Base-by-base conservation (phyloP, 257 asterid species). In the Jacaranda mimosifolia region DNA sequence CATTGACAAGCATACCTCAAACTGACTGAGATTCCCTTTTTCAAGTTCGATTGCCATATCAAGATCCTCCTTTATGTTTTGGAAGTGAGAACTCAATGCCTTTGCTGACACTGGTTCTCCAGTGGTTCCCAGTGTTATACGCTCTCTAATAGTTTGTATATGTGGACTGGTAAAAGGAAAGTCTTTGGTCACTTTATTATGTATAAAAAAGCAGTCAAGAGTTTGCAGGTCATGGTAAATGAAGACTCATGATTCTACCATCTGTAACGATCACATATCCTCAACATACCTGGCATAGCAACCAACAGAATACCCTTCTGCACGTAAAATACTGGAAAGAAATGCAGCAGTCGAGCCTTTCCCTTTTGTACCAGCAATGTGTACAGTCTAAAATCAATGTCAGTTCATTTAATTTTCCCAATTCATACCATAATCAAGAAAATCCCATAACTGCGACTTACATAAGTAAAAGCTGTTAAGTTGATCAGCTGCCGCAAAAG, bases 341-440 rank as follows among this genome's bases (percentile, higher is more conserved):
- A 89, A 95, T 18, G 96, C 89, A 80, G 97, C 97, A 64, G 99
- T 91, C 11, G 99, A 95, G 74, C 98, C 99, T 87, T 95, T 95
- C 55, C 99, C 99, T 86, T 95, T 95, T 46, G 99, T 95, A 63
- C 98, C 98, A 82, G 98, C 97, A 43, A 95, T 87, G 79, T 95
- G 99, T 42, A 95, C 74, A 75, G 97, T 85, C 98, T 92, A 77
- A 43, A 67, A 79, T 55, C 81, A 76, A 70, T 21, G 43, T 48
- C 72, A 63, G 59, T 32, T 46, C 51, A 49, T 32, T 70, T 70
- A 75, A 68, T 75, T 19, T 60, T 42, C 59, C 45, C 39, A 58
- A 57, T 68, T 57, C 19, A 55, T 63, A 32, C 43, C 39, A 52
- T 35, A 52, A 72, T 62, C 39, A 75, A 76, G 70, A 71, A 63